Conservation (phyloP, 352 stramenopile genomes). For the Globisporangium paroecandrum region DNA sequence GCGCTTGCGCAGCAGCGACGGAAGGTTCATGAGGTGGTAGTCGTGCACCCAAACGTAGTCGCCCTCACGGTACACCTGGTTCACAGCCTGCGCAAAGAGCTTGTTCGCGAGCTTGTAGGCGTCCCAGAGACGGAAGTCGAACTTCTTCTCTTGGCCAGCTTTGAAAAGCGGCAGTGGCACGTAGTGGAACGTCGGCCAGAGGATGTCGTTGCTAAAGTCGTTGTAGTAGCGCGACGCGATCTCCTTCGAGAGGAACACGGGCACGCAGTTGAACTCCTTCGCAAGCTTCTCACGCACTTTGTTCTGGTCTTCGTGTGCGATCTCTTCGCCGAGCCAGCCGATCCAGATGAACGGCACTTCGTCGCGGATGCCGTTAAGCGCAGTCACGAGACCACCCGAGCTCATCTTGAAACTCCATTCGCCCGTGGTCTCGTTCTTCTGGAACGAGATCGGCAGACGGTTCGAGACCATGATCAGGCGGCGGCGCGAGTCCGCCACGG, state of each 20-base stretch:
- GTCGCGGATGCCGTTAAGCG: constrained; percentile 84
- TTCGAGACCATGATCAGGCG: constrained; percentile 91
- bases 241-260: constrained; percentile 87
- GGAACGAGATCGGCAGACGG: constrained; percentile 86
- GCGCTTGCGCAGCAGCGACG: constrained; percentile 73
- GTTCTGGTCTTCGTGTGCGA: constrained; percentile 76
- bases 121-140: constrained; percentile 85
- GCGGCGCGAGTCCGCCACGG: constrained; percentile 52
- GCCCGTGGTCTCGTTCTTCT: constrained; percentile 80
- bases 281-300: constrained; percentile 81
- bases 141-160: constrained; percentile 88
- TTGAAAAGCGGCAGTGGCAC: constrained; percentile 86
- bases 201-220: constrained; percentile 89
- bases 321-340: constrained; percentile 87
- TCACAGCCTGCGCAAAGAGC: constrained; percentile 80
- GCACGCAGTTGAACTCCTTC: constrained; percentile 86
- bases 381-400: constrained; percentile 84
- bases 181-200: constrained; percentile 92
- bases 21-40: constrained; percentile 89
- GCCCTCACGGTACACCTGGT: constrained; percentile 84
- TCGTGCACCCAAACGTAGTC: constrained; percentile 89
- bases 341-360: constrained; percentile 91
- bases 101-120: constrained; percentile 87
- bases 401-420: constrained; percentile 88
- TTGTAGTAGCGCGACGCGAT: constrained; percentile 91